These are phyloP conservation scores for Trichoderma harzianum DNA, from an alignment of 2,329 filamentous ascomycete species.

Conservation along the genomic window DNA sequence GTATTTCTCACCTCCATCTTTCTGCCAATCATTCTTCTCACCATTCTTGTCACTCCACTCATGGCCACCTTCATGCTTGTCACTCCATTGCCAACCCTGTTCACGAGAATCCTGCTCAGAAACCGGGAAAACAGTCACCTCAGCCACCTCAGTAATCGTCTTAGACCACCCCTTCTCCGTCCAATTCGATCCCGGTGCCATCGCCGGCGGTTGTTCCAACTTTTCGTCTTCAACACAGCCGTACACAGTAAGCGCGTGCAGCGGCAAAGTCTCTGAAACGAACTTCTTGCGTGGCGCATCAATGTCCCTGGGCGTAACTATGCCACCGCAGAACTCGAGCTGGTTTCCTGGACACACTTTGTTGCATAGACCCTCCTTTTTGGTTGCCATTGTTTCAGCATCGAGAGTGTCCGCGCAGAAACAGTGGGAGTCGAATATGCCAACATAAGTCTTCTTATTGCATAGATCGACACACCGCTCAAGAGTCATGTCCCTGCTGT, in stretches of 20 bases:
- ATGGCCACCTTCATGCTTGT: neutral
- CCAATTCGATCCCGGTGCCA: slow-evolving; percentile 23
- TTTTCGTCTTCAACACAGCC: slow-evolving; percentile 32
- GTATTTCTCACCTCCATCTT: neutral
- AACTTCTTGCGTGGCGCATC: neutral
- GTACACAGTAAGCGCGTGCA: slow-evolving; percentile 44
- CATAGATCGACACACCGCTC: slow-evolving; percentile 40
- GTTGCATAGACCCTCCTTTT: slow-evolving; percentile 33
- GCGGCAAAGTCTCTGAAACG: neutral
- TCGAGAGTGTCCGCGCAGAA: slow-evolving; percentile 45
- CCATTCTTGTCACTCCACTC: neutral
- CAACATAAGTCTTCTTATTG: slow-evolving; percentile 36
- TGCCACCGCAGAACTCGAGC: slow-evolving; percentile 42
- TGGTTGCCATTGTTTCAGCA: slow-evolving; percentile 36
- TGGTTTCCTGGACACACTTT: slow-evolving; percentile 41
- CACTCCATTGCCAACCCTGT: neutral
- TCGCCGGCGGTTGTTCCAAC: slow-evolving; percentile 34
- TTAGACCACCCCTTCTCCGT: neutral
- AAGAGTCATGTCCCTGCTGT: slow-evolving; percentile 38
- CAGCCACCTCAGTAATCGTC: neutral
- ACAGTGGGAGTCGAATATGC: slow-evolving; percentile 40
- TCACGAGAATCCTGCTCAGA: neutral
- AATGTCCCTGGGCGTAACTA: slow-evolving; percentile 17
- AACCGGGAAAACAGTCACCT: slow-evolving; percentile 3
- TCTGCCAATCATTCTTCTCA: neutral